These are phyloP conservation scores for Eutypella sp. DNA, from an alignment of 2,329 filamentous ascomycete species.

Conservation along the genomic window DNA sequence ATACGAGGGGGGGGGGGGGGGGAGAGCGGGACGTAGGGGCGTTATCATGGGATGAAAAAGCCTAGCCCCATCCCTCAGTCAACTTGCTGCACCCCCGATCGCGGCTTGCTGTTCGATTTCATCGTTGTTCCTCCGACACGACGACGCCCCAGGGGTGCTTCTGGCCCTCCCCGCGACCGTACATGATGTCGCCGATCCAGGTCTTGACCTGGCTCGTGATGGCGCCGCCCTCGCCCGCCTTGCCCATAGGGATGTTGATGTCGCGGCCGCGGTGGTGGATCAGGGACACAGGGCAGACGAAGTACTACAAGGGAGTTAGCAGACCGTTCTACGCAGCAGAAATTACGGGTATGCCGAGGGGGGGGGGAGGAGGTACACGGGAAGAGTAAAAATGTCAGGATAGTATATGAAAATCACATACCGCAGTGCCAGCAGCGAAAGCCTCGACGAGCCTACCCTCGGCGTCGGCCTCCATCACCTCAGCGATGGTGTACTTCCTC, in stretches of 20 bases:
- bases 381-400: not conserved
- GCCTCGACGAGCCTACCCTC: slow-evolving; percentile 79
- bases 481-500: slow-evolving; percentile 74
- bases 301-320: slow-evolving; percentile 51
- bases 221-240: slow-evolving; percentile 45
- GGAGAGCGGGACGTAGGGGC: too few species aligned
- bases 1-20: too few species aligned
- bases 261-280: slow-evolving; percentile 64
- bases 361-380: not conserved
- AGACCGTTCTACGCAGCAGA: too few species aligned
- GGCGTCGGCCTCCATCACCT: slow-evolving; percentile 64
- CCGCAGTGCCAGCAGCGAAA: slow-evolving; percentile 83
- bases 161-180: slow-evolving; percentile 60
- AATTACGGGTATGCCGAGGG: too few species aligned
- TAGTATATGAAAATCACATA: slow-evolving; percentile 39
- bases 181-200: slow-evolving; percentile 70
- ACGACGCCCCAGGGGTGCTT: slow-evolving; percentile 66
- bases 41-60: too few species aligned
- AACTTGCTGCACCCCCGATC: too few species aligned
- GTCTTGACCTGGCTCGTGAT: slow-evolving; percentile 60
- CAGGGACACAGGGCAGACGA: slow-evolving; percentile 62
- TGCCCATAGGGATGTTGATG: slow-evolving; percentile 56
- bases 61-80: too few species aligned
- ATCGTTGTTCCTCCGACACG: slow-evolving; percentile 51
- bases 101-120: not conserved